phyloP scores from a whole-genome alignment of 371 early-diverging fungal genomes.

The Circinella umbellata region DNA sequence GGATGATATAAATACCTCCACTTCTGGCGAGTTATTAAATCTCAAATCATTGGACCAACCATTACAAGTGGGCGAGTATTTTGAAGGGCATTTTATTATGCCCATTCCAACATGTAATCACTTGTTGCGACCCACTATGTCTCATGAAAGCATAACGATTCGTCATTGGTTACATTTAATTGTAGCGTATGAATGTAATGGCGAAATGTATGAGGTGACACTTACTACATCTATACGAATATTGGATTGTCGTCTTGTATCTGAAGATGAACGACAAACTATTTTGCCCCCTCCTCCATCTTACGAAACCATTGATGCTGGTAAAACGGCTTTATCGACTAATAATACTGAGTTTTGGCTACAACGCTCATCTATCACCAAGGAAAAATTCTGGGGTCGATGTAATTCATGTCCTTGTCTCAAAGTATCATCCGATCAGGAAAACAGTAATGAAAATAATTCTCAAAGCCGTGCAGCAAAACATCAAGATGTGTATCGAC shows the following conservation, averaged over 20 bases:
- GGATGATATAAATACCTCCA: not conserved
- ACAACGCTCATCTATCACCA: slow-evolving; percentile 42
- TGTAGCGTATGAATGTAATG: slow-evolving; percentile 31
- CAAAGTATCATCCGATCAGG: not conserved
- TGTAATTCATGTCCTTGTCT: slow-evolving; percentile 41
- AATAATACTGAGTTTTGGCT: slow-evolving; percentile 28
- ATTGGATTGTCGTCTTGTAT: slow-evolving; percentile 43
- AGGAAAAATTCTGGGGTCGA: slow-evolving; percentile 34
- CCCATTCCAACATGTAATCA: slow-evolving; percentile 42
- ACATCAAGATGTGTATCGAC: not conserved
- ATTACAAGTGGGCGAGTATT: slow-evolving; percentile 37
- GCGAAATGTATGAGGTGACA: slow-evolving; percentile 24
- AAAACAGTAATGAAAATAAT: not conserved
- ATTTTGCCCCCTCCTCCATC: slow-evolving; percentile 83
- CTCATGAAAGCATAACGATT: slow-evolving; percentile 29
- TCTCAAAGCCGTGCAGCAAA: not conserved
- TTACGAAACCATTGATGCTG: slow-evolving; percentile 28
- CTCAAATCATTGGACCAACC: slow-evolving; percentile 38
- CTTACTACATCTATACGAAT: slow-evolving; percentile 38
- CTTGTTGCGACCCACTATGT: slow-evolving; percentile 36
- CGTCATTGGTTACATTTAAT: slow-evolving; percentile 38
- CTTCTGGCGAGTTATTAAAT: slow-evolving; percentile 24
- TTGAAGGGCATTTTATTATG: slow-evolving; percentile 44
- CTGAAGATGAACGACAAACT: slow-evolving; percentile 65
- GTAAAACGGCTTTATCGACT: slow-evolving; percentile 17